Conservation (phyloP, 192 early-diverging fungal species). For the Funneliformis geosporum region DNA sequence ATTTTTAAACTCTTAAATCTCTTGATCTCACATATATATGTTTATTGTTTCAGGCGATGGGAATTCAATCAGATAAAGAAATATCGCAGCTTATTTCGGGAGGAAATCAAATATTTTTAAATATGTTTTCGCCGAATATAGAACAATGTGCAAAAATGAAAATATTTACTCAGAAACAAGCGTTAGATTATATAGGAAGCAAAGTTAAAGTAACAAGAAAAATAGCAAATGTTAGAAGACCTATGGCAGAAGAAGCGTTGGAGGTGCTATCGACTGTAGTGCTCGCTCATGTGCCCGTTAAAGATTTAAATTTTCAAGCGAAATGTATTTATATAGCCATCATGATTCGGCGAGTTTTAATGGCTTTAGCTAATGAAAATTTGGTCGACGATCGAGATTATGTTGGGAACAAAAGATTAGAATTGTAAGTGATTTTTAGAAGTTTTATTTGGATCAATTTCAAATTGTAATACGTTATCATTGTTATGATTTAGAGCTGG, state of each 20-base stretch:
- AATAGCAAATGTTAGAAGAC: slow-evolving; percentile 36
- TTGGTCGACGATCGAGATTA: slow-evolving; percentile 97
- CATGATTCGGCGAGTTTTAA: slow-evolving; percentile 90
- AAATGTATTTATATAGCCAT: slow-evolving; percentile 93
- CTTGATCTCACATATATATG: neutral
- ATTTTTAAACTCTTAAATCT: neutral
- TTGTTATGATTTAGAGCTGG: slow-evolving; percentile 67
- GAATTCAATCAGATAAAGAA: slow-evolving; percentile 93
- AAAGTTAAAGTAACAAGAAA: slow-evolving; percentile 70
- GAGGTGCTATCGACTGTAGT: slow-evolving; percentile 86
- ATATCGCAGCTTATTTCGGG: slow-evolving; percentile 93
- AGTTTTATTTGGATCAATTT: neutral
- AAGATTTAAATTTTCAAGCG: slow-evolving; percentile 82
- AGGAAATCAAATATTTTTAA: slow-evolving; percentile 76
- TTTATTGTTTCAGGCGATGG: slow-evolving; percentile 68
- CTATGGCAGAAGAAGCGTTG: slow-evolving; percentile 78
- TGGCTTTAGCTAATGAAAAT: slow-evolving; percentile 77
- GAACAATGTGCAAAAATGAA: slow-evolving; percentile 77
- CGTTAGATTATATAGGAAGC: slow-evolving; percentile 83
- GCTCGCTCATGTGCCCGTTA: slow-evolving; percentile 88
- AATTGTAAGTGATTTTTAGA: slow-evolving; percentile 65
- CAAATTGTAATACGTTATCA: neutral
- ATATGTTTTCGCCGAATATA: slow-evolving; percentile 81
- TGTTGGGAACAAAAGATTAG: slow-evolving; percentile 96
- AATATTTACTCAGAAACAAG: slow-evolving; percentile 90